A percentile compares a stretch with the other conserved stretches of the same genome.
Conservation (phyloP, 176 grass and related monocot genomes). For the Secale cereale region DNA sequence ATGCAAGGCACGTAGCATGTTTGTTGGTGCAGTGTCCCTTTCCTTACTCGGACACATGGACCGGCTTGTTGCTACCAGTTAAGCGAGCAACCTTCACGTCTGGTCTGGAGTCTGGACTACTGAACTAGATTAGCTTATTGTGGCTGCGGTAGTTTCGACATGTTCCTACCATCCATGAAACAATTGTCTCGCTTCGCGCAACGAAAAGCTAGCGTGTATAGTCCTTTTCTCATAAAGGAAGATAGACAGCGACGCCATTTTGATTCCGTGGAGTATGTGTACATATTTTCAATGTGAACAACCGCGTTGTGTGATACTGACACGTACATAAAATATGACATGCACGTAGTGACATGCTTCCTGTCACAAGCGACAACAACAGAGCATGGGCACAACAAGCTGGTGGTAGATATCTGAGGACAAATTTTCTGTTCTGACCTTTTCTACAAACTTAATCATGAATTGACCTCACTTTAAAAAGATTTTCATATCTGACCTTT, state of each 20-base stretch:
- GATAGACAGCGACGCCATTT: background rate
- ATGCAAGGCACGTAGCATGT: conserved; percentile 15
- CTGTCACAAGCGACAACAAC: background rate
- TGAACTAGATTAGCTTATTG: background rate
- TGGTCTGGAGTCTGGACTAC: background rate
- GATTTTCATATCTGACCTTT: too few species aligned
- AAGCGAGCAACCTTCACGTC: background rate
- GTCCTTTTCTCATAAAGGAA: background rate
- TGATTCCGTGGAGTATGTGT: background rate
- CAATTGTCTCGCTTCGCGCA: background rate
- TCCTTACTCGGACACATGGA: background rate
- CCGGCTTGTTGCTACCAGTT: background rate
- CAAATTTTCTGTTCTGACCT: too few species aligned
- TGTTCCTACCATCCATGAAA: background rate
- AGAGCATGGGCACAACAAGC: background rate
- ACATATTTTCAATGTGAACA: background rate
- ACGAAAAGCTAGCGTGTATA: background rate
- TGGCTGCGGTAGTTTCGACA: background rate
- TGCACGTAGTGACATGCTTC: background rate
- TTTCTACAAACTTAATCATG: too few species aligned
- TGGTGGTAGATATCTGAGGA: background rate
- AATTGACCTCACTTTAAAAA: too few species aligned
- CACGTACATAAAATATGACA: background rate
- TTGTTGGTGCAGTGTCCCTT: background rate
- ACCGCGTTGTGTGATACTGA: background rate